phyloP scores from a whole-genome alignment of 2,329 filamentous ascomycete species.

The Neopestalotiopsis rosae region DNA sequence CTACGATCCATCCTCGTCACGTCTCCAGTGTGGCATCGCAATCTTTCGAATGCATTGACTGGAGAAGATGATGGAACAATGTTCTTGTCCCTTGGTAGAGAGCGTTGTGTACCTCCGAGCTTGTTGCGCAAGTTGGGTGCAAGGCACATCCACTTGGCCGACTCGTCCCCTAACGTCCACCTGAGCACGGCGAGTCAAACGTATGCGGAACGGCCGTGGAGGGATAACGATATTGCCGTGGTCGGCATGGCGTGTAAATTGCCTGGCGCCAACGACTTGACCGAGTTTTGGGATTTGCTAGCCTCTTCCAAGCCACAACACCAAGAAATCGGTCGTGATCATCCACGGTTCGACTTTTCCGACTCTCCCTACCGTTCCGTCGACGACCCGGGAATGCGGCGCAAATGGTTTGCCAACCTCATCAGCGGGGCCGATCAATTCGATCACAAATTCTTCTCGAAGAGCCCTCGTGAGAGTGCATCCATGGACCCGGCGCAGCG shows the following conservation, averaged over 20 bases:
- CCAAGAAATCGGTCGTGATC: slow-evolving; percentile 20
- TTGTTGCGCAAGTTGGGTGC: too few species aligned
- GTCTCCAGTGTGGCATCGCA: too few species aligned
- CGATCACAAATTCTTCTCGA: slow-evolving; percentile 34
- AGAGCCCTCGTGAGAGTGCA: slow-evolving; percentile 24
- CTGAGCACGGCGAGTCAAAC: too few species aligned
- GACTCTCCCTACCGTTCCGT: slow-evolving; percentile 25
- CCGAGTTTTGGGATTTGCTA: slow-evolving; percentile 40
- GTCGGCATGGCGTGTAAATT: slow-evolving; percentile 42
- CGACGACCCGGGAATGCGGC: slow-evolving; percentile 26
- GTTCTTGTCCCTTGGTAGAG: too few species aligned
- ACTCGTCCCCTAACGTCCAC: too few species aligned
- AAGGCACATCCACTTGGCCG: too few species aligned
- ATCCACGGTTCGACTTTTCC: slow-evolving; percentile 37
- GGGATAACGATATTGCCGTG: slow-evolving; percentile 35
- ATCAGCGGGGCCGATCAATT: slow-evolving; percentile 30
- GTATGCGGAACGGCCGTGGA: too few species aligned
- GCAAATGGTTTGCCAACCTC: slow-evolving; percentile 32
- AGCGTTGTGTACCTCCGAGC: too few species aligned
- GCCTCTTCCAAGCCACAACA: background rate
- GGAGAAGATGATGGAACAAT: too few species aligned
- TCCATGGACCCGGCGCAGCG: slow-evolving; percentile 27
- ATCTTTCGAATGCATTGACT: too few species aligned
- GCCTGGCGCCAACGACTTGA: slow-evolving; percentile 39
- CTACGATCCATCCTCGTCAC: too few species aligned